Base-by-base conservation (phyloP, 176 grass and related monocot species). In the Musa beccarii region DNA sequence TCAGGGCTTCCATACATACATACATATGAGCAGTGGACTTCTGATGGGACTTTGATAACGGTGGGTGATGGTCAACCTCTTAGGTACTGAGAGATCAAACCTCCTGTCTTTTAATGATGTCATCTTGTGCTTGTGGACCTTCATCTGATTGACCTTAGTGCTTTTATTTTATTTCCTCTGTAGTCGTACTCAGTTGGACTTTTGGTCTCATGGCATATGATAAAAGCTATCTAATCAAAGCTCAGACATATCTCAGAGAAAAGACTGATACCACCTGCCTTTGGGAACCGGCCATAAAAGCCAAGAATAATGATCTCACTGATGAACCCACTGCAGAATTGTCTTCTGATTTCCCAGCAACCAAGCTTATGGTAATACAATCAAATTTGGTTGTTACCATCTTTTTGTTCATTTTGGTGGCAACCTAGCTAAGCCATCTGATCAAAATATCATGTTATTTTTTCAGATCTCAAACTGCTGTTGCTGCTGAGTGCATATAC, bases 31-130 rank as follows among this genome's bases (percentile, higher is more conserved):
- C 28, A 49, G 66, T 68, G 9, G 66, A 68, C 28, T 14, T 68
- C 66, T 68, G 66, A 68, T 29, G 66, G 25, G 66, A 68, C 66
- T 43, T 34, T 15, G 66, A 68, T 68, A 25, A 68, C 26, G 66
- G 66, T 12, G 1, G 66, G 28, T 5, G 1, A 26, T 43, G 66
- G 66, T 68, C 66, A 68, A 68, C 66, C 66, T 13, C 14, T 12
- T 68, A 17, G 23, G 22, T 68, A 16, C 66, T 14, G 24, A 26
- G 28, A 34, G 26, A 68, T 25, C 26, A 68, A 49, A 8, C 16
- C 12, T 68, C 66, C 28, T 29, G 66, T 29, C 28, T 17, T 25
- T 34, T 25, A 14, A 16, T 68, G 22, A 24, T 68, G 66, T 34
- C 20, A 34, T 68, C 24, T 15, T 14, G 10, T 16, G 24, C 23